A percentile compares a stretch with the other conserved stretches of the same genome.
Evolutionary conservation across 2,329 filamentous ascomycete genomes (phyloP).

Genomic region (Xylariales sp.): DNA sequence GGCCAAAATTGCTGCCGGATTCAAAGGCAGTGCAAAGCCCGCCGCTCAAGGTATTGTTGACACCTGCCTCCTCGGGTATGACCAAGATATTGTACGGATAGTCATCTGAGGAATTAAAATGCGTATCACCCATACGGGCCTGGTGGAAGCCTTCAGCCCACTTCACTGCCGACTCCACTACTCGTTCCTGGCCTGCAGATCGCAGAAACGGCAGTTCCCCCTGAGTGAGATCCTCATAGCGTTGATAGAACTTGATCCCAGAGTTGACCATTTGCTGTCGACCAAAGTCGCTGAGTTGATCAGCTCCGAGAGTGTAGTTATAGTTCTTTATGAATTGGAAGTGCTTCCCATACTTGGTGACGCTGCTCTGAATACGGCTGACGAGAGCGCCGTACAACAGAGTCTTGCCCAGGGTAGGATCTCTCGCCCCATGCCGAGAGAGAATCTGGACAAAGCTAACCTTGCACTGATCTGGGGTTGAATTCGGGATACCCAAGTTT

Average conservation of each 20-base stretch:
- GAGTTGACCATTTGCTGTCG: conserved; percentile 68
- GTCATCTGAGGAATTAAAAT: conserved; percentile 34
- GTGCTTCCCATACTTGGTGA: conserved; percentile 53
- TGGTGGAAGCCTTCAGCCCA: conserved; percentile 72
- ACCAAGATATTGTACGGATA: conserved; percentile 56
- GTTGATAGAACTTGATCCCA: conserved; percentile 69
- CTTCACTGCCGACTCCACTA: conserved; percentile 69
- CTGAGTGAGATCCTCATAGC: conserved; percentile 62
- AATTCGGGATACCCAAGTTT: conserved; percentile 57
- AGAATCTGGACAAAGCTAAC: conserved; percentile 78
- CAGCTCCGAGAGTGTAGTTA: conserved; percentile 64
- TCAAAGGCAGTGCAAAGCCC: conserved; percentile 69
- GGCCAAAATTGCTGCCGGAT: conserved; percentile 42
- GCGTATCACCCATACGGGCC: conserved; percentile 37
- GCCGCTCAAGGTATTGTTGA: conserved; percentile 82
- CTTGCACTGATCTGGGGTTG: conserved; percentile 62
- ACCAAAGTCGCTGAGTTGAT: conserved; percentile 65
- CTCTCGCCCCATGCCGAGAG: conserved; percentile 79
- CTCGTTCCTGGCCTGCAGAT: conserved; percentile 64
- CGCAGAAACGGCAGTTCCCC: conserved; percentile 64
- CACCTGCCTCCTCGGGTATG: conserved; percentile 60
- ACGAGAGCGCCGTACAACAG: conserved; percentile 60
- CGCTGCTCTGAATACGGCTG: conserved; percentile 55
- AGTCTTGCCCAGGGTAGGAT: conserved; percentile 69
- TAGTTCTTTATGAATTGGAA: conserved; percentile 71